Evolutionary conservation across 1,284 basidiomycete genomes (phyloP).

Genomic region (Ganoderma sinense): DNA sequence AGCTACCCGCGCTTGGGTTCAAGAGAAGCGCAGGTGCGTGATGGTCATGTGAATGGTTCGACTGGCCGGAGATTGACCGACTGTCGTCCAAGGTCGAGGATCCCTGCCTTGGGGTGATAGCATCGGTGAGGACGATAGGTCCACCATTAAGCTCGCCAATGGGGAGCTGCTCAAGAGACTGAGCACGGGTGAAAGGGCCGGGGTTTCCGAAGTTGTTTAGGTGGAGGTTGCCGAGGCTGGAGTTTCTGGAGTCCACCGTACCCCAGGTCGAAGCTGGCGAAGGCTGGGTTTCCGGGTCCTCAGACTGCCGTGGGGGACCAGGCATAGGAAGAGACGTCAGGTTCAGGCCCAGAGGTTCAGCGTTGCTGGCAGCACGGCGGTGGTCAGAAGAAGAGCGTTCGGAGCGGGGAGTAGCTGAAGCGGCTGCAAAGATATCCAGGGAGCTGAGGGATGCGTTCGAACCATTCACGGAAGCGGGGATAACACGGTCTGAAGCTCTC

Average conservation of each 20-base stretch:
- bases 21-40: constrained; percentile 4
- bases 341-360: constrained; percentile 13
- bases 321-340: constrained; percentile 12
- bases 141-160: constrained; percentile 20
- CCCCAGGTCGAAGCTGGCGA: constrained; percentile 36
- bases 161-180: constrained; percentile 20
- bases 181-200: constrained; percentile 1
- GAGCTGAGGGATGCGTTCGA: constrained; percentile 5
- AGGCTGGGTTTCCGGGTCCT: constrained; percentile 16
- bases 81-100: constrained; percentile 9
- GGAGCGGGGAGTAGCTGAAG: neutral
- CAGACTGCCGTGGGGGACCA: constrained; percentile 5
- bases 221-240: constrained; percentile 27
- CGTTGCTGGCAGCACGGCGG: neutral
- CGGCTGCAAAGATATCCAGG: neutral
- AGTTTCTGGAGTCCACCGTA: constrained; percentile 23
- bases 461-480: neutral
- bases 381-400: neutral
- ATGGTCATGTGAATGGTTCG: constrained; percentile 15
- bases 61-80: constrained; percentile 18
- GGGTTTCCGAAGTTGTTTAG: constrained; percentile 22
- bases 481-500: constrained; percentile 7
- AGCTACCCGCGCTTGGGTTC: constrained; percentile 17
- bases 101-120: constrained; percentile 13
- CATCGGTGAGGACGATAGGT: constrained; percentile 16